These are phyloP conservation scores for Moesziomyces parantarcticus DNA, from an alignment of 1,284 basidiomycete genomes.

Conservation along the genomic window DNA sequence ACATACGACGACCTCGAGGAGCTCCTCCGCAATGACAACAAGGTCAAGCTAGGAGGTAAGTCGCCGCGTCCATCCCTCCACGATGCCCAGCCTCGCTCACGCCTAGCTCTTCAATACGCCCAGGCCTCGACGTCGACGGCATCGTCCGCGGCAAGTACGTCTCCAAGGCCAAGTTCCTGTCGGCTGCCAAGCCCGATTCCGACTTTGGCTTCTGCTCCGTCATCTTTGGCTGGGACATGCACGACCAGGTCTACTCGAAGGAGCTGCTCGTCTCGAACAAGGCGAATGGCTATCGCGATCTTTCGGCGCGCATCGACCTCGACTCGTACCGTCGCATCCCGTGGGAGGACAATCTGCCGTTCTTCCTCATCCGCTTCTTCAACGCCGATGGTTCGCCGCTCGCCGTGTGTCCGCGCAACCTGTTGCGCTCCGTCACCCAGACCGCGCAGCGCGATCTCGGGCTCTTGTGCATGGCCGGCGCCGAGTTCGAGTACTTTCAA, in stretches of 20 bases:
- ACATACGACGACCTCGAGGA: constrained; percentile 46
- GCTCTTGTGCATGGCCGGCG: constrained; percentile 74
- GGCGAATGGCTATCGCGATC: constrained; percentile 88
- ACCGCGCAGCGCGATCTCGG: constrained; percentile 59
- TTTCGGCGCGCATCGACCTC: constrained; percentile 85
- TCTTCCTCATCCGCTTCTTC: constrained; percentile 90
- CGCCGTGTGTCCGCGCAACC: constrained; percentile 83
- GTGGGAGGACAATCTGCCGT: constrained; percentile 90
- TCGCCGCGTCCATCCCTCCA: too few species aligned
- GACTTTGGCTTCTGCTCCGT: constrained; percentile 57
- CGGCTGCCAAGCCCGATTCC: constrained; percentile 81
- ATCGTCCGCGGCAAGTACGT: constrained; percentile 93
- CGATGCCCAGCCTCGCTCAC: too few species aligned
- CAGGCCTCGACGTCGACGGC: constrained; percentile 76
- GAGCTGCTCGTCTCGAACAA: constrained; percentile 91
- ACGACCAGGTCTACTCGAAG: constrained; percentile 73
- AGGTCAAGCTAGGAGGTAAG: constrained; percentile 78
- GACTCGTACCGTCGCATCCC: constrained; percentile 83
- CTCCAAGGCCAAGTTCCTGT: constrained; percentile 92
- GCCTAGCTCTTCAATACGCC: too few species aligned
- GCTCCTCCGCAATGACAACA: constrained; percentile 76
- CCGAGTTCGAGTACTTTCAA: constrained; percentile 98
- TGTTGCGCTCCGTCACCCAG: constrained; percentile 76
- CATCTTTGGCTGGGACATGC: constrained; percentile 57
- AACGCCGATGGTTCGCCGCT: constrained; percentile 75